A percentile compares a stretch with the other conserved stretches of the same genome.
These are phyloP conservation scores for Ananas comosus DNA, from an alignment of 176 grass and related monocot genomes.

Conservation along the genomic window DNA sequence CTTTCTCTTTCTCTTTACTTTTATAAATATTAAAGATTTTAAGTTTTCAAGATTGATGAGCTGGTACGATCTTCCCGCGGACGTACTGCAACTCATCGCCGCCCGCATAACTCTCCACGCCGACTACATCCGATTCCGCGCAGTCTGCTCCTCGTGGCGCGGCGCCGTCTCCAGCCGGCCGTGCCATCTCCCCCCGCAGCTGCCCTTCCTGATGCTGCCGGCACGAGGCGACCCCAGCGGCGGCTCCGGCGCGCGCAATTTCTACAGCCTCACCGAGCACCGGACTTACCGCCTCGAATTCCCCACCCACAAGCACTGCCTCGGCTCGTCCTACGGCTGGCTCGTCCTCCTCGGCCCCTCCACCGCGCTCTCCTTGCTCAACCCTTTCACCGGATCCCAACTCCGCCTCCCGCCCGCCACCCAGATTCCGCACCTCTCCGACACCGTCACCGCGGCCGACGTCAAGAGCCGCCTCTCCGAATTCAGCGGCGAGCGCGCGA, in stretches of 20 bases:
- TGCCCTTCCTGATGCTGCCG: conserved; percentile 26
- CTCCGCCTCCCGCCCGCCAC: conserved; percentile 15
- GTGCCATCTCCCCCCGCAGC: conserved; percentile 24
- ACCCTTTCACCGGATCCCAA: conserved; percentile 9
- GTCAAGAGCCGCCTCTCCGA: conserved; percentile 1
- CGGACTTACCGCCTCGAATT: conserved; percentile 4
- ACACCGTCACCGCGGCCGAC: conserved; percentile 18
- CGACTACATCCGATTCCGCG: conserved; percentile 32
- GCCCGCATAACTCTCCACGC: conserved; percentile 9
- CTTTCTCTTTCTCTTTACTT: too few relatives aligned
- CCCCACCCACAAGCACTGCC: conserved; percentile 8
- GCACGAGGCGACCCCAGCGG: background rate
- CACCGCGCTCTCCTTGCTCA: conserved; percentile 5
- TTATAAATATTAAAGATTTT: too few relatives aligned
- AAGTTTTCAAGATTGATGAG: background rate
- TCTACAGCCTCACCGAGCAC: conserved; percentile 10
- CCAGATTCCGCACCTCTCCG: conserved; percentile 23
- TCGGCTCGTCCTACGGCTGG: conserved; percentile 27
- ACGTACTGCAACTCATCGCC: conserved; percentile 15
- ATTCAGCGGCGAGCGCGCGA: background rate
- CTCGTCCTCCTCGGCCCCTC: conserved; percentile 22
- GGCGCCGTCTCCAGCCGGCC: conserved; percentile 9
- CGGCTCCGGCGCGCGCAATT: background rate
- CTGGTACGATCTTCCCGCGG: conserved; percentile 19
- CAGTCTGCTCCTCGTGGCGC: conserved; percentile 26